A percentile compares a stretch with the other conserved stretches of the same genome.
These are phyloP conservation scores for Cytospora mali DNA, from an alignment of 2,329 filamentous ascomycete genomes.

Conservation along the genomic window DNA sequence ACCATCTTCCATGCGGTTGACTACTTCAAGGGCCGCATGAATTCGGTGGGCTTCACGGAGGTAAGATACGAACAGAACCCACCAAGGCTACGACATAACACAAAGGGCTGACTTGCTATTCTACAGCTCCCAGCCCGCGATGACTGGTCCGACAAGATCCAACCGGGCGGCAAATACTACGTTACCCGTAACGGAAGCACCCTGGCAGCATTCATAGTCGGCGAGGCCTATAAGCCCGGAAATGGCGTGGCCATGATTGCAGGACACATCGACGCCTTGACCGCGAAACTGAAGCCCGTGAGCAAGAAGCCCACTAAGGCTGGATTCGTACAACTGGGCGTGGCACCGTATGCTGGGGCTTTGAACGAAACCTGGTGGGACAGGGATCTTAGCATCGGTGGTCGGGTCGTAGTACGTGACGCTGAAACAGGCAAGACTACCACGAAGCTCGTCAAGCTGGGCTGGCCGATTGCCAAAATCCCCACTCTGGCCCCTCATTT, in stretches of 20 bases:
- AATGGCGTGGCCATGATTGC: slow-evolving; percentile 88
- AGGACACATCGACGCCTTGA: slow-evolving; percentile 90
- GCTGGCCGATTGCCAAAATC: slow-evolving; percentile 90
- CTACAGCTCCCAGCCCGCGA: slow-evolving; percentile 74
- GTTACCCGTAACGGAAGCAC: slow-evolving; percentile 83
- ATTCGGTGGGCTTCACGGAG: slow-evolving; percentile 71
- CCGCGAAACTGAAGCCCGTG: slow-evolving; percentile 87
- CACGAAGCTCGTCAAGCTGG: slow-evolving; percentile 83
- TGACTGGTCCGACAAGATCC: slow-evolving; percentile 71
- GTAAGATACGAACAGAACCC: slow-evolving; percentile 42
- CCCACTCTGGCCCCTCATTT: slow-evolving; percentile 95
- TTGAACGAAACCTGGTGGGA: slow-evolving; percentile 97
- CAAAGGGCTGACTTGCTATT: slow-evolving; percentile 27
- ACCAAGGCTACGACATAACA: neutral
- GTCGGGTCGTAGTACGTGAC: slow-evolving; percentile 82
- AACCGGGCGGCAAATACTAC: slow-evolving; percentile 86
- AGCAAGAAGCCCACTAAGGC: slow-evolving; percentile 81
- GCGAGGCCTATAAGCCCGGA: slow-evolving; percentile 77
- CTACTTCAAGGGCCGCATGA: slow-evolving; percentile 74
- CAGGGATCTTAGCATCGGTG: slow-evolving; percentile 87
- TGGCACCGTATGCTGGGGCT: slow-evolving; percentile 89
- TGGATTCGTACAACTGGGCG: slow-evolving; percentile 85
- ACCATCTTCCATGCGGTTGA: slow-evolving; percentile 91
- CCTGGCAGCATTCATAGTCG: slow-evolving; percentile 82
- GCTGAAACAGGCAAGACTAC: slow-evolving; percentile 72